Conservation (phyloP, 1,139 yeast genomes). For the Blastobotrys proliferans region DNA sequence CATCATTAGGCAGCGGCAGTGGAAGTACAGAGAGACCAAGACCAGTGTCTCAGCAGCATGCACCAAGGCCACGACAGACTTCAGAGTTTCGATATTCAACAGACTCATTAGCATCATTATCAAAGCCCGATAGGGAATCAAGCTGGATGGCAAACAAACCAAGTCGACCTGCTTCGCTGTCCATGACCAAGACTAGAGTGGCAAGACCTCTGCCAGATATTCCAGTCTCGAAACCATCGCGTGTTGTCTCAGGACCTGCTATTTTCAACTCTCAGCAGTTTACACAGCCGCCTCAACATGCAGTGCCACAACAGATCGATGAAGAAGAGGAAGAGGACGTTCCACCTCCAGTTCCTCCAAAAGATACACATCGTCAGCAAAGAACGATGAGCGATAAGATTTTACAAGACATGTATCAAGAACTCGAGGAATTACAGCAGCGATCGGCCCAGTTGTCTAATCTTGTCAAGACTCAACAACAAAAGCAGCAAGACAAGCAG, state of each 20-base stretch:
- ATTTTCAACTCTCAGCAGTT: background rate
- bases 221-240: background rate
- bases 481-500: background rate
- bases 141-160: slow-evolving; percentile 17
- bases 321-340: background rate
- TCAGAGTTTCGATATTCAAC: slow-evolving; percentile 15
- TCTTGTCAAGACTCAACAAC: slow-evolving; percentile 14
- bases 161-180: background rate
- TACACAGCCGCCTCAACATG: background rate
- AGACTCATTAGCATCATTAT: slow-evolving; percentile 20
- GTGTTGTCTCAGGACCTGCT: slow-evolving; percentile 12
- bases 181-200: background rate
- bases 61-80: background rate
- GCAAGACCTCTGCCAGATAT: slow-evolving; percentile 8
- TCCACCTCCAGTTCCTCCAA: slow-evolving; percentile 13
- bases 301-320: background rate
- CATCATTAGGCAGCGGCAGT: background rate
- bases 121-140: slow-evolving; percentile 21
- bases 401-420: slow-evolving; percentile 29
- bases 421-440: slow-evolving; percentile 28
- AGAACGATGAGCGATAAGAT: slow-evolving; percentile 25
- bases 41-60: background rate
- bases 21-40: background rate
- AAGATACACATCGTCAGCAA: slow-evolving; percentile 13
- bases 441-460: slow-evolving; percentile 25